Conservation (phyloP, 345 rosid genomes). For the Sisymbrium altissimum region DNA sequence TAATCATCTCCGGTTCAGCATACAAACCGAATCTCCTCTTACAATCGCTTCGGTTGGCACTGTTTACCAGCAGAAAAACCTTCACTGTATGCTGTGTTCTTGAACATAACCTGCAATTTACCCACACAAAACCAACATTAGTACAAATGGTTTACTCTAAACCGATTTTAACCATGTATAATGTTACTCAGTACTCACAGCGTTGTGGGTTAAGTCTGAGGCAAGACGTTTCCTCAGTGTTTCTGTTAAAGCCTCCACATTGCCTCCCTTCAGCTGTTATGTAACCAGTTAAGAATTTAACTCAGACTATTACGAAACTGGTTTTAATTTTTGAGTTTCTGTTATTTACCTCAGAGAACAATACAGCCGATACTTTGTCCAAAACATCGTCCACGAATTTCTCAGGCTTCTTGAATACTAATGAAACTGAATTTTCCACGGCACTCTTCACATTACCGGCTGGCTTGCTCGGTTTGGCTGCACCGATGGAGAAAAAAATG, state of each 20-base stretch:
- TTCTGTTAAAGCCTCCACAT: conserved; percentile 39
- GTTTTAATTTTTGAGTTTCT: background rate
- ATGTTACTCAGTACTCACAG: conserved; percentile 68
- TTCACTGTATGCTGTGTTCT: conserved; percentile 78
- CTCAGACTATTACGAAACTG: background rate
- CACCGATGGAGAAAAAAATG: conserved; percentile 18
- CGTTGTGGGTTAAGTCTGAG: conserved; percentile 55
- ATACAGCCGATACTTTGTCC: conserved; percentile 48
- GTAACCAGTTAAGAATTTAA: background rate
- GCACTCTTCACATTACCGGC: conserved; percentile 35
- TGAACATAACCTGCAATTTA: conserved; percentile 63
- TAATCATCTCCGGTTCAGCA: conserved; percentile 1
- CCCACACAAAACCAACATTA: background rate
- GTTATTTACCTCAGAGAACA: conserved; percentile 57
- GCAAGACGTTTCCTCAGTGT: conserved; percentile 46
- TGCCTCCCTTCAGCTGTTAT: conserved; percentile 48
- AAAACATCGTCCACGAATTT: conserved; percentile 70
- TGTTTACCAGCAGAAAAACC: conserved; percentile 70
- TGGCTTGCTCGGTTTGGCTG: conserved; percentile 54
- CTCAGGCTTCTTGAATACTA: conserved; percentile 44
- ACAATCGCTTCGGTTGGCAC: conserved; percentile 37
- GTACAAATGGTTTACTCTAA: background rate
- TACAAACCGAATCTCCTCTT: conserved; percentile 5
- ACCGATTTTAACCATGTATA: background rate
- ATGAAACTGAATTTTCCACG: conserved; percentile 32